These are phyloP conservation scores for Ceratobasidium sp. DNA, from an alignment of 1,284 basidiomycete genomes.

Conservation along the genomic window DNA sequence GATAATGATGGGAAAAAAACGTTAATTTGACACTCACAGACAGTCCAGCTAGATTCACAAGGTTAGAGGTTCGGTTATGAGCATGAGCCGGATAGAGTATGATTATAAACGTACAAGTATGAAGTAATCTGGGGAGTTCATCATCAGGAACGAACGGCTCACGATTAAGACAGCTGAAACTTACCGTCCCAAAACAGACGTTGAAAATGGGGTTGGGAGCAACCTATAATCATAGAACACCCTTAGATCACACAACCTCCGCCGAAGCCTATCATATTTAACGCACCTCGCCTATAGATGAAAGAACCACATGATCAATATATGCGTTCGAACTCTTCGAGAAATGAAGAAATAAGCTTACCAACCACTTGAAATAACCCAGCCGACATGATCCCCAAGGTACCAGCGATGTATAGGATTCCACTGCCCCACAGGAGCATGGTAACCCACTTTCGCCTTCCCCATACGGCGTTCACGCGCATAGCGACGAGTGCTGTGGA, in stretches of 20 bases:
- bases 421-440: conserved; percentile 30
- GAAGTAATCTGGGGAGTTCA: conserved; percentile 22
- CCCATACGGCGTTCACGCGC: conserved; percentile 48
- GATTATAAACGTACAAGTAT: conserved; percentile 20
- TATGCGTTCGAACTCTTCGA: background rate
- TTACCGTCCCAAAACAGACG: conserved; percentile 43
- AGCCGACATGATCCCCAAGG: conserved; percentile 40
- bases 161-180: background rate
- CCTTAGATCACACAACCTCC: background rate
- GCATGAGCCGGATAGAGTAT: background rate
- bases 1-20: no score
- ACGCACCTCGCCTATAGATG: background rate
- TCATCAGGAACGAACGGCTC: background rate
- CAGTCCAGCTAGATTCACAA: conserved; percentile 25
- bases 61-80: no score
- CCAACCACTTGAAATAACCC: conserved; percentile 40
- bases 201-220: conserved; percentile 43
- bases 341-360: background rate
- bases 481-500: conserved; percentile 45
- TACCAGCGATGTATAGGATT: conserved; percentile 31
- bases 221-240: conserved; percentile 13
- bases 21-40: conserved; percentile 20
- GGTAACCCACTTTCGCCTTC: conserved; percentile 33
- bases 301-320: background rate
- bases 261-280: background rate